Evolutionary conservation across 257 asterid species (phyloP).

Genomic region (Gentiana macrophylla): DNA sequence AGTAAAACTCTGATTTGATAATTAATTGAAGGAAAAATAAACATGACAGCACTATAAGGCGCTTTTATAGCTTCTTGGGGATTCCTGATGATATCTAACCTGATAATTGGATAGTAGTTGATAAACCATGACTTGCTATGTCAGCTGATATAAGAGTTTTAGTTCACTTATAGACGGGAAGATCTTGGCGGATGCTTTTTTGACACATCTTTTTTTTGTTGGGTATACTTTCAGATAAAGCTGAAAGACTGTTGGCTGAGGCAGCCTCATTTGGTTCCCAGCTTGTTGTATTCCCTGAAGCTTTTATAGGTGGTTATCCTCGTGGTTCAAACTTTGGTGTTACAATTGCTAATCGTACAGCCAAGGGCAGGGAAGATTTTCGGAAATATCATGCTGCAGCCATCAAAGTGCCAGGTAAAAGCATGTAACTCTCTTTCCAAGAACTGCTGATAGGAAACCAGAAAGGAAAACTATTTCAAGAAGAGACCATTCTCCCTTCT

Average conservation of each 20-base stretch:
- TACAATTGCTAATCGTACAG: conserved; percentile 72
- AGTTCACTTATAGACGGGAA: too few relatives aligned
- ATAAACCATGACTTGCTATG: too few relatives aligned
- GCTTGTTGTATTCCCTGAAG: conserved; percentile 94
- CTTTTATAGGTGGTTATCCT: conserved; percentile 95
- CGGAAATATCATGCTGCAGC: conserved; percentile 86
- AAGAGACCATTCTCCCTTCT: background rate
- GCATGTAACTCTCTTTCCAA: too few relatives aligned
- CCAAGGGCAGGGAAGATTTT: conserved; percentile 91
- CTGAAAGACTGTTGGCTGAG: conserved; percentile 90
- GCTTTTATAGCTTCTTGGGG: too few relatives aligned
- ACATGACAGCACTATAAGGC: too few relatives aligned
- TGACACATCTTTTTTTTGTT: background rate
- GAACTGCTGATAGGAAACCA: background rate
- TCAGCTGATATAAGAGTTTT: too few relatives aligned
- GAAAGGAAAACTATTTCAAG: background rate
- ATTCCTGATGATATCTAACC: too few relatives aligned
- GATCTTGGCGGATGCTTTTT: too few relatives aligned
- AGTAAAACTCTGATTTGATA: too few relatives aligned
- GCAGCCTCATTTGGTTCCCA: conserved; percentile 89
- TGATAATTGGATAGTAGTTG: too few relatives aligned
- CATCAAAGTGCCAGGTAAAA: conserved; percentile 12
- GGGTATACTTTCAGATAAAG: conserved; percentile 45
- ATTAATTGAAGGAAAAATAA: too few relatives aligned
- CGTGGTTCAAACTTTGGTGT: conserved; percentile 91